Conservation (phyloP, 768 basidiomycete species). For the Mycena sanguinolenta region DNA sequence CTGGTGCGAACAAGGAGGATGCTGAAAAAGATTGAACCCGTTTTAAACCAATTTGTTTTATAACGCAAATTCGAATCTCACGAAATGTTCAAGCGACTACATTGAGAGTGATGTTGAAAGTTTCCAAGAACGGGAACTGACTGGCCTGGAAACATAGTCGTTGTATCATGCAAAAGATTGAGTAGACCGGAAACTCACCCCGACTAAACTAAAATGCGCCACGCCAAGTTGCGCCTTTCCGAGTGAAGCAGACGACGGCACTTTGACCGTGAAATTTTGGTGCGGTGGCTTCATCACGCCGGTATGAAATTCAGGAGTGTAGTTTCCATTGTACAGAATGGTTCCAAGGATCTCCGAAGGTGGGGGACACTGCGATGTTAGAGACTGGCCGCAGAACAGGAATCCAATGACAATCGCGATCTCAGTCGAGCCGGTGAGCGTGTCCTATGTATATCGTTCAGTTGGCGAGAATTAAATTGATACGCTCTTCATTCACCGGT, state of each 20-base stretch:
- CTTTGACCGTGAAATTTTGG: constrained; percentile 54
- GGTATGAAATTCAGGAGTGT: constrained; percentile 43
- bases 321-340: constrained; percentile 55
- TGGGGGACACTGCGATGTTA: constrained; percentile 31
- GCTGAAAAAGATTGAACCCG: too few relatives aligned
- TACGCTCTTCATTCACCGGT: not conserved
- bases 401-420: constrained; percentile 51
- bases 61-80: too few relatives aligned
- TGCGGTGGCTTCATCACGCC: constrained; percentile 41
- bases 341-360: constrained; percentile 46
- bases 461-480: too few relatives aligned
- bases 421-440: constrained; percentile 44
- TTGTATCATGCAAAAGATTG: too few relatives aligned
- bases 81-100: too few relatives aligned
- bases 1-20: too few relatives aligned
- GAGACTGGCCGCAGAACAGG: constrained; percentile 35
- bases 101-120: constrained; percentile 21
- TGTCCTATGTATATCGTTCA: not conserved
- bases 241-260: constrained; percentile 41
- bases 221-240: constrained; percentile 49
- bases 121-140: constrained; percentile 25
- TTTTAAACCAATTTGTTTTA: too few relatives aligned
- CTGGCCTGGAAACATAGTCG: constrained; percentile 15
- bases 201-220: constrained; percentile 48
- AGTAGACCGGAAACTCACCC: constrained; percentile 44